phyloP scores from a whole-genome alignment of 1,284 basidiomycete genomes.

The Rhizoctonia solani region DNA sequence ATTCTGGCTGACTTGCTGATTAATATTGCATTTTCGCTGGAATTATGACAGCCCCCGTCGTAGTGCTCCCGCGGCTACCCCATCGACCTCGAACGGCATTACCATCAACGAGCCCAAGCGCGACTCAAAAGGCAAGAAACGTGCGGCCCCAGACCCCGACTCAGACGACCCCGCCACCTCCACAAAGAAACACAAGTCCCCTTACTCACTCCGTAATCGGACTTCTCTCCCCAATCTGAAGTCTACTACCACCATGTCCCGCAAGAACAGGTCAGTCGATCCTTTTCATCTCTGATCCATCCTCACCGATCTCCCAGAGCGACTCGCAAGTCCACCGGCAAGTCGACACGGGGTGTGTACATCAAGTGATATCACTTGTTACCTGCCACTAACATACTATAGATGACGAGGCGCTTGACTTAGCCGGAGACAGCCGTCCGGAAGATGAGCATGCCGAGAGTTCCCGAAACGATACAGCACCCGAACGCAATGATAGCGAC shows the following conservation, averaged over 20 bases:
- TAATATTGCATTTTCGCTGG: too few species aligned
- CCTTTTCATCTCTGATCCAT: not conserved
- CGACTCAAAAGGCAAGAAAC: conserved; percentile 75
- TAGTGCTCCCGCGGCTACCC: conserved; percentile 3
- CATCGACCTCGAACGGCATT: conserved; percentile 51
- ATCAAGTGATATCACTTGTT: not conserved
- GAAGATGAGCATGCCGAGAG: conserved; percentile 26
- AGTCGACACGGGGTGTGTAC: not conserved
- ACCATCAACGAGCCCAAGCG: conserved; percentile 60
- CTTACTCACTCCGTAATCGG: conserved; percentile 23
- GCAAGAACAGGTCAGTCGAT: conserved; percentile 24
- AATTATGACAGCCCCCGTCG: conserved; percentile 12
- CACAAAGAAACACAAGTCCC: conserved; percentile 28
- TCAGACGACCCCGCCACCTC: conserved; percentile 56
- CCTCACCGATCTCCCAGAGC: not conserved
- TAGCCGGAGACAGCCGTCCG: conserved; percentile 1
- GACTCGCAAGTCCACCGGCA: conserved; percentile 19
- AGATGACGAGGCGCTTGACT: conserved; percentile 24
- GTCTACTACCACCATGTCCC: conserved; percentile 5
- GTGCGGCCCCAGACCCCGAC: conserved; percentile 67
- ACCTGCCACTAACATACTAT: not conserved
- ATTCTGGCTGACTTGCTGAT: not conserved
- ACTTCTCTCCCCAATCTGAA: conserved; percentile 35
- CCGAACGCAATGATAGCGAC: conserved; percentile 45
- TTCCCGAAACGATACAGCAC: conserved; percentile 47